Evolutionary conservation across 345 rosid species (phyloP), one percentile per base, ranked within the genome.

Genomic region (Physaria fendleri): DNA sequence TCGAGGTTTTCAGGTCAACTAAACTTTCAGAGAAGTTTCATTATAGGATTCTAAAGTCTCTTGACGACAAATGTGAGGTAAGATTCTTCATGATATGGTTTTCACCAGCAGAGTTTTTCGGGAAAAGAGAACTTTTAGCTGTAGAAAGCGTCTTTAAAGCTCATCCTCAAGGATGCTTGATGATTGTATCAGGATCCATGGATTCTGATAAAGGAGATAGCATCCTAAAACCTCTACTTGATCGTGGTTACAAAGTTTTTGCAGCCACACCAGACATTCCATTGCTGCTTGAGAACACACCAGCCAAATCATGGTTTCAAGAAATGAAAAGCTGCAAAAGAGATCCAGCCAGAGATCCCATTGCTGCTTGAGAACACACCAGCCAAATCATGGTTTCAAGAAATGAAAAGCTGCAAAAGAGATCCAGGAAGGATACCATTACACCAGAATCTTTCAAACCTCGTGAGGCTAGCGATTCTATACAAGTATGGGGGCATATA

Each of bases 21-120:
- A 51, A 76, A 34, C 11, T 72, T 39, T 74, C 85, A 17, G 25
- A 39, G 72, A 53, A 63, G 53, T 91, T 88, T 47, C 86, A 82
- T 10, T 56, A 72, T 4, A 77, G 85, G 24, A 77, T 80, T 59
- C 30, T 74, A 9, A 54, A 74, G 13, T 85, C 87, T 69, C 79
- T 88, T 32, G 30, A 66, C 60, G 45, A 71, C 1, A 38, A 54
- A 2, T 88, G 96, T n/a, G 80, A 74, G 15, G 69, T 79, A 42
- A 78, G 65, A 57, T 79, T 86, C 68, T 91, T 79, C 78, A 84
- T 85, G 98, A 85, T 87, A 34, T 91, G 95, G 98, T 79, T 91
- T 61, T 82, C 96, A 7, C 76, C 81, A 5, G 88, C 69, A 1
- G 62, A 40, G 2, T 64, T 47, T 4, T 88, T 83, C 9, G 79